Base-by-base conservation (phyloP, 1,284 basidiomycete species). In the Apiotrichum montevideense region DNA sequence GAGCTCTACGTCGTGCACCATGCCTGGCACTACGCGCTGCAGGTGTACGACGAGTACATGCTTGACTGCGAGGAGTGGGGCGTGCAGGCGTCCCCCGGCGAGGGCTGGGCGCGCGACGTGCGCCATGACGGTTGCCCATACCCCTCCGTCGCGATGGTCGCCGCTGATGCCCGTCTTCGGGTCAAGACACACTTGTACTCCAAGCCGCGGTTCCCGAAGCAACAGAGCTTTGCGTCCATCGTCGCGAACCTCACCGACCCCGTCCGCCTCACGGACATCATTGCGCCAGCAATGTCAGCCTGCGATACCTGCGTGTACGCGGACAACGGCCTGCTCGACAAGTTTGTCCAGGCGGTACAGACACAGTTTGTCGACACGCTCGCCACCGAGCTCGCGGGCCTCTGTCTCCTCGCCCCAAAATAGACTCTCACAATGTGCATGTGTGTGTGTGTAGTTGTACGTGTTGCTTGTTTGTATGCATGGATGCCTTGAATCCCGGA, bases 1-100 rank as follows among this genome's bases (percentile, higher is more conserved):
- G 47, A 49, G 47, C 47, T 49, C 14, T 49, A 49, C 47, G n/a
- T 15, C 9, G 35, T 49, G 6, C 47, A 49, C 37, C 47, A 49
- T 14, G 35, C 47, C 4, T 49, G 47, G 47, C 47, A 49, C 37
- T 49, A 49, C 11, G 47, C 47, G n/a, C 14, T 49, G 2, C 47
- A 49, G 37, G 35, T 49, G 47, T 49, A 49, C 47, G 47, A 49
- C 10, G 37, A 49, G 15, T 3, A 6, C 9, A 49, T 49, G 47
- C 6, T 49, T 6, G 15, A 49, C 6, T 21, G 34, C 5, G 11
- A 6, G 15, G 47, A 49, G 10, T 49, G 47, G 47, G 47, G 11
- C 3, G 4, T 2, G 2, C 6, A 10, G 4, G 35, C 13, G 10
- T 15, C 8, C 4, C 32, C 35, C 14, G 15, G 13, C 11, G 35